These are phyloP conservation scores for Annulohypoxylon nitens DNA, from an alignment of 495 filamentous ascomycete genomes.

Conservation along the genomic window DNA sequence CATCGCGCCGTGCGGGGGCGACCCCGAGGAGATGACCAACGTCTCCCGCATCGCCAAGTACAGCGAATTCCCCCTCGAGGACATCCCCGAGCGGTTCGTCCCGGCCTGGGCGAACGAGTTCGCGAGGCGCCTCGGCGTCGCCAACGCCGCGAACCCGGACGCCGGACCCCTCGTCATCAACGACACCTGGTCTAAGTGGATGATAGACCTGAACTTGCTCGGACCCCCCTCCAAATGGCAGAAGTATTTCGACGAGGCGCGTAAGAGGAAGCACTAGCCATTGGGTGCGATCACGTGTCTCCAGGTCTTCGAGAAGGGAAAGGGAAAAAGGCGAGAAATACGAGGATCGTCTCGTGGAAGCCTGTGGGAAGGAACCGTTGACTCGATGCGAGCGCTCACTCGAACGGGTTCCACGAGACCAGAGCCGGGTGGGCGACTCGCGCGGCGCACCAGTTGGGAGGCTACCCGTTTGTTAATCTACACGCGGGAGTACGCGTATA, in stretches of 20 bases:
- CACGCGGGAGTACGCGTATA: slow-evolving; percentile 15
- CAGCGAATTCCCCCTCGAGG: neutral
- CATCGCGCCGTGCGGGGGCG: slow-evolving; percentile 87
- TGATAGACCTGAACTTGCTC: neutral
- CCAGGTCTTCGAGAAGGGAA: neutral
- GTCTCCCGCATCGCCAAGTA: slow-evolving; percentile 56
- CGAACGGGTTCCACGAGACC: slow-evolving; percentile 4
- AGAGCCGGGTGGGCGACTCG: neutral
- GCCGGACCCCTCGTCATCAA: neutral
- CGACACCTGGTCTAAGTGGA: slow-evolving; percentile 17
- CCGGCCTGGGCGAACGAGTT: slow-evolving; percentile 4
- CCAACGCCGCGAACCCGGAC: neutral
- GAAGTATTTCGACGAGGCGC: neutral
- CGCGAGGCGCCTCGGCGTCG: neutral
- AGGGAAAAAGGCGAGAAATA: neutral
- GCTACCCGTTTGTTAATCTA: neutral
- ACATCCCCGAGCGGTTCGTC: neutral
- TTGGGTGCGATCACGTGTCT: slow-evolving; percentile 9
- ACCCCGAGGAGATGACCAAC: slow-evolving; percentile 80
- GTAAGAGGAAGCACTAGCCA: neutral
- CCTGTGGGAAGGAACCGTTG: neutral
- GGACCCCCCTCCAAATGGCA: neutral
- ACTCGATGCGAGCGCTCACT: slow-evolving; percentile 5
- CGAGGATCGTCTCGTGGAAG: neutral
- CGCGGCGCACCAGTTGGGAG: neutral